phyloP scores from a whole-genome alignment of 495 filamentous ascomycete species.

The Aspergillus steynii region DNA sequence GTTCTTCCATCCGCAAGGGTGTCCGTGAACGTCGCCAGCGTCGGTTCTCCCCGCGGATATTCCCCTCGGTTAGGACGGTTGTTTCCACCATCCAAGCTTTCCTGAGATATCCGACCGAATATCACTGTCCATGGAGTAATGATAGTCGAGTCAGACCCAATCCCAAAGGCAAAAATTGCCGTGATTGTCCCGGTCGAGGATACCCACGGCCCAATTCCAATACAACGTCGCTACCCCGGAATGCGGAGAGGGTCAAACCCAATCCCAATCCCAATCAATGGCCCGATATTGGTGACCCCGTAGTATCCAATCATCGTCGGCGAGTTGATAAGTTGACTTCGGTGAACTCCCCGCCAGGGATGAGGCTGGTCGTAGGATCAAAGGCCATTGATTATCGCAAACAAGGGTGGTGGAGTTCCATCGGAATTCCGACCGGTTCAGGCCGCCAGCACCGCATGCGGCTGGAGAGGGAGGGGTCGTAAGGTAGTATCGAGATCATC shows the following conservation, averaged over 20 bases:
- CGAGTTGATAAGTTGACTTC: too few species aligned
- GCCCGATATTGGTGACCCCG: background rate
- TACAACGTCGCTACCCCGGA: conserved; percentile 5
- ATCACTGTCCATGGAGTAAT: background rate
- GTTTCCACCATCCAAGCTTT: background rate
- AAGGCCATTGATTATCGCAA: conserved; percentile 5
- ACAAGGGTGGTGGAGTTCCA: conserved; percentile 11
- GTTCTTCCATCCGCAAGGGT: background rate
- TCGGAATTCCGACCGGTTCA: conserved; percentile 11
- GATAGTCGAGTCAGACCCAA: background rate
- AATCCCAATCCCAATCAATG: background rate
- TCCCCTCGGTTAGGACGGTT: too few species aligned
- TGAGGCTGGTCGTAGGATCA: background rate
- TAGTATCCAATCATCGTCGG: too few species aligned
- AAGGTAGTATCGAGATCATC: conserved; percentile 6
- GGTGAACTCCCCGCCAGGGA: too few species aligned
- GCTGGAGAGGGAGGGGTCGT: background rate
- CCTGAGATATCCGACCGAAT: background rate
- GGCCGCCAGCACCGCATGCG: conserved; percentile 6
- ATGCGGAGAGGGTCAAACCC: background rate
- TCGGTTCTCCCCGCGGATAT: too few species aligned
- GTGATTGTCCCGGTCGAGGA: too few species aligned
- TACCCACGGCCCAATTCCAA: background rate
- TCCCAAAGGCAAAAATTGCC: too few species aligned
- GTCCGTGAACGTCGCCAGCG: too few species aligned